These are phyloP conservation scores for Hirsutella rhossiliensis DNA, from an alignment of 2,329 filamentous ascomycete genomes.

Conservation along the genomic window DNA sequence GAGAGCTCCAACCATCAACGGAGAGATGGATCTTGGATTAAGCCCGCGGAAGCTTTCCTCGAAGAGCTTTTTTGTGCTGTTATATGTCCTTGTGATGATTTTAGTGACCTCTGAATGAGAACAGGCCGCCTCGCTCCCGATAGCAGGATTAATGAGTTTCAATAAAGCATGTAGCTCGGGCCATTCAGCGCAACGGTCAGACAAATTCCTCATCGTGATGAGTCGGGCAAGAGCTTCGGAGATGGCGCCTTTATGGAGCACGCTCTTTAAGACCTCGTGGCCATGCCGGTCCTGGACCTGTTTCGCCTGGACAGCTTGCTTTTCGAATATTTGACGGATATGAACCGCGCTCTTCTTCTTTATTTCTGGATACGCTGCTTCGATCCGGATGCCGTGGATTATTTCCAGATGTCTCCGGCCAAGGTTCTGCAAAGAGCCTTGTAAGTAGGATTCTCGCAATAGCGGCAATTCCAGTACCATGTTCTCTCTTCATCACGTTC, in stretches of 20 bases:
- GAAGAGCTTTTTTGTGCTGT: background rate
- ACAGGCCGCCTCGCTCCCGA: background rate
- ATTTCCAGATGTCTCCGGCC: background rate
- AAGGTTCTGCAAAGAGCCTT: background rate
- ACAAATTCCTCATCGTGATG: background rate
- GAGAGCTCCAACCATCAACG: background rate
- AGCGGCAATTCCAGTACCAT: background rate
- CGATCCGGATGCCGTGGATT: background rate
- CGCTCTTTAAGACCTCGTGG: too few relatives aligned
- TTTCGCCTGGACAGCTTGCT: background rate
- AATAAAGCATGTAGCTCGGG: background rate
- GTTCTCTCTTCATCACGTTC: background rate
- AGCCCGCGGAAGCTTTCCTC: background rate
- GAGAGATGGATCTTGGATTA: background rate
- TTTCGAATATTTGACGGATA: background rate
- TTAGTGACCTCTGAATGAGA: background rate
- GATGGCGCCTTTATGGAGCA: too few relatives aligned
- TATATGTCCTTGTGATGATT: background rate
- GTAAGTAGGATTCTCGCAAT: background rate
- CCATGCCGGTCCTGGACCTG: too few relatives aligned
- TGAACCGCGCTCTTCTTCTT: background rate
- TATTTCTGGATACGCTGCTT: background rate
- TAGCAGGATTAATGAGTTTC: background rate
- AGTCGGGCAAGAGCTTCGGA: background rate
- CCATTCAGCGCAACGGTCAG: background rate